Evolutionary conservation across 2,329 filamentous ascomycete genomes (phyloP), one percentile per base, ranked within the genome.

Genomic region (Scedosporium apiospermum): DNA sequence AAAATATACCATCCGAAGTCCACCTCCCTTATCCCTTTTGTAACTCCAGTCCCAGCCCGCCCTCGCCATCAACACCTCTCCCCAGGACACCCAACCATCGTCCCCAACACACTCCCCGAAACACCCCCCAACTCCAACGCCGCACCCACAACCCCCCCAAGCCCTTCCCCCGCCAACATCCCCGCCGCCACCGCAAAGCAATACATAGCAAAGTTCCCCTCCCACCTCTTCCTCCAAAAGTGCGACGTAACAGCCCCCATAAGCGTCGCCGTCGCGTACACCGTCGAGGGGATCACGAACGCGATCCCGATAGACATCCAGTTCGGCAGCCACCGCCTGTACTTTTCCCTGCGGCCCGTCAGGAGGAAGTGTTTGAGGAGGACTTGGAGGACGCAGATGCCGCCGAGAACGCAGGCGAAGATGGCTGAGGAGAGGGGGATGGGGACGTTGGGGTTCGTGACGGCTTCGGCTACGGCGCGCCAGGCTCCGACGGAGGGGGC

Each of bases 401-500:
- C 71, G 27, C 80, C 78, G 67, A 86, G 80, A 63, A 77, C 75
- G 63, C 86, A 80, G 66, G 82, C 73, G 70, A 86, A 86, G 69
- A 83, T 82, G 26, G 77, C 81, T 5, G 78, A 81, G 7, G 79
- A 79, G 23, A 68, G 72, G 0, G 84, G 82, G 46, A 87, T 83
- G 1, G 83, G 83, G 65, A 86, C 78, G 3, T 71, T 73, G 6
- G 80, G 80, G 63, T 81, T 76, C 1, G 83, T 86, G 51, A 86
- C 82, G 21, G 84, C 84, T 57, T 82, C 59, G 57, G 87, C 85
- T 5, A 88, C 84, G 4, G 87, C 87, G 46, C 81, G 78, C 86
- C 86, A 89, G 0, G 87, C 86, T 0, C 81, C 74, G 14, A 88
- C 86, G 2, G 84, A 86, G 3, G 87, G 87, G 1, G 83, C 83